Percentiles rank a stretch among this genome's conserved stretches.
Conservation (phyloP, 1,284 basidiomycete genomes). For the Pyrrhoderma noxium region DNA sequence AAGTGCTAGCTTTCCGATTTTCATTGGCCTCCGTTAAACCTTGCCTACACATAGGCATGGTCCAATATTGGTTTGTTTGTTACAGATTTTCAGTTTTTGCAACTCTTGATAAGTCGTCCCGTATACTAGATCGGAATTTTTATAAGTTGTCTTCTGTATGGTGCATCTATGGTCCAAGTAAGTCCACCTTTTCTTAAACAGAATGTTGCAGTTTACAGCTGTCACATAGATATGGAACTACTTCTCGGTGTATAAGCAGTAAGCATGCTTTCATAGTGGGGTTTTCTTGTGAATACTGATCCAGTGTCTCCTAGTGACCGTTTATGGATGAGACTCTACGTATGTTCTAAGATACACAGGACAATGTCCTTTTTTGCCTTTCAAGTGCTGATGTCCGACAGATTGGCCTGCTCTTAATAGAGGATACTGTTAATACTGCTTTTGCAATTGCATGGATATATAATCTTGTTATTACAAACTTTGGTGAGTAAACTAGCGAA, state of each 20-base stretch:
- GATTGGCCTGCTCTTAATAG: constrained; percentile 7
- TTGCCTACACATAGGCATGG: no score
- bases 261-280: not conserved
- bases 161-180: not conserved
- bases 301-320: not conserved
- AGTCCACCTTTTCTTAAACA: not conserved
- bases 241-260: not conserved
- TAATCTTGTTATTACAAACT: constrained; percentile 6
- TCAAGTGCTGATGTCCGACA: no score
- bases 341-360: not conserved
- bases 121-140: not conserved
- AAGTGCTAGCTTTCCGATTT: no score
- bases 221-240: not conserved
- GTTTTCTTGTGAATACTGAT: not conserved
- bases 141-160: not conserved
- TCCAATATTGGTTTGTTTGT: no score
- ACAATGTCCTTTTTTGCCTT: not conserved
- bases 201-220: not conserved
- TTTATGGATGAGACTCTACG: constrained; percentile 4
- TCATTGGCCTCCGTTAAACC: no score
- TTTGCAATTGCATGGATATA: constrained; percentile 1
- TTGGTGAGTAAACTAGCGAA: not conserved
- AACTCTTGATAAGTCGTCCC: no score
- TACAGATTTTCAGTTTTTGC: no score
- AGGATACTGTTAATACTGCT: constrained; percentile 3